Base-by-base conservation (phyloP, 352 stramenopile genomes). In the Achlya hypogyna region DNA sequence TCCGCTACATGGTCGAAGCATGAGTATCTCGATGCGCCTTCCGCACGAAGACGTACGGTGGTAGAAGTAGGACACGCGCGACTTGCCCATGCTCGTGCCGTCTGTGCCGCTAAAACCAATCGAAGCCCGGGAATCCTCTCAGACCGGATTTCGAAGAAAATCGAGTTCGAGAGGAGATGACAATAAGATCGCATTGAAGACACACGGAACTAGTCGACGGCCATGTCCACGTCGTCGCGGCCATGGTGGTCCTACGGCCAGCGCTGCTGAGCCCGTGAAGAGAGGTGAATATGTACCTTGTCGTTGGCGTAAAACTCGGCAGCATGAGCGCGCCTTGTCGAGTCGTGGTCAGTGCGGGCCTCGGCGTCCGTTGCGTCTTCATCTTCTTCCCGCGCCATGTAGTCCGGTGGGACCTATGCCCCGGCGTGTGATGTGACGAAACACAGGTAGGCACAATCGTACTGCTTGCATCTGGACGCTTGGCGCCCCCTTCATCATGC, bases 221-320 rank as follows among this genome's bases (percentile, higher is more conserved):
- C 29, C 49, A 54, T 54, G 23, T 54, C 49, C 6, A 54, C 49
- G 12, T 58, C 60, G 51, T 67, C 60, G 20, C 35, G 35, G 23
- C 60, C 60, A 23, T 47, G 40, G 12, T 58, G 10, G 25, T 67
- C 60, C 60, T 65, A 65, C 6, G 23, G 12, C 12, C 8, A 53
- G 32, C 18, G n/a, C 18, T 22, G n/a, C 65, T 12, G 34, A 14
- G 12, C 25, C 14, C 20, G 29, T 16, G 49, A 54, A 16, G 29
- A 51, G 28, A 0, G 16, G 14, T 38, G n/a, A 5, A 34, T 52
- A 0, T 6, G 27, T 51, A 86, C 82, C 72, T 91, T 87, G 51
- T 91, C 85, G 60, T 91, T 78, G 63, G 59, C 74, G 80, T 89
- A 93, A 70, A 90, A 91, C 63, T 94, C 85, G 14, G 83, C 80